Percentiles rank a stretch among this genome's conserved stretches.
phyloP scores from a whole-genome alignment of 2,329 filamentous ascomycete genomes.

The Xylaria digitata region DNA sequence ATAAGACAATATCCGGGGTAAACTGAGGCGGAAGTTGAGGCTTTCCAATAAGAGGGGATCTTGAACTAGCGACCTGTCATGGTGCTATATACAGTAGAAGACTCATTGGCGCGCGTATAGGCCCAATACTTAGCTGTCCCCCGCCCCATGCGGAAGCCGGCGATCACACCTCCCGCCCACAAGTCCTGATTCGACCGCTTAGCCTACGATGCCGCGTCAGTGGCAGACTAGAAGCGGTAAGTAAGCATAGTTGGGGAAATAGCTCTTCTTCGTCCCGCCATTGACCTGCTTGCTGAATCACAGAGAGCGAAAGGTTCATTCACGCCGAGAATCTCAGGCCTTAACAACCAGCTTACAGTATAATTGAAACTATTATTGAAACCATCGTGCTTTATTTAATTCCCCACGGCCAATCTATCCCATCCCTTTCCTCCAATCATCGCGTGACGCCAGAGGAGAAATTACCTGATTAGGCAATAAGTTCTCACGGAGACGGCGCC shows the following conservation, averaged over 20 bases:
- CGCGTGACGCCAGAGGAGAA: background rate
- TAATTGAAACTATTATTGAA: slow-evolving; percentile 16
- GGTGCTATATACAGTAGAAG: background rate
- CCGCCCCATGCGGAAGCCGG: background rate
- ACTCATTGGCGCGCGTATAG: slow-evolving; percentile 30
- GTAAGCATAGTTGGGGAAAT: background rate
- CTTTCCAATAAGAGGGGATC: background rate
- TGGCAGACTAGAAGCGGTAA: background rate
- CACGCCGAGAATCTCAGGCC: background rate
- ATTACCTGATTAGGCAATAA: slow-evolving; percentile 29
- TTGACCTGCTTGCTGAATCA: background rate
- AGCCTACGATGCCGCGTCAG: slow-evolving; percentile 13
- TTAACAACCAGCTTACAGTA: background rate
- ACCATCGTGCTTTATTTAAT: background rate
- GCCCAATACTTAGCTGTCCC: background rate
- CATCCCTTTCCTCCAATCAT: slow-evolving; percentile 36
- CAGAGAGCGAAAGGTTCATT: background rate
- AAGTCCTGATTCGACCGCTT: slow-evolving; percentile 28
- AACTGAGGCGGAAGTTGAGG: background rate
- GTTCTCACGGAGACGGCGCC: slow-evolving; percentile 25
- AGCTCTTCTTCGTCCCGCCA: slow-evolving; percentile 2
- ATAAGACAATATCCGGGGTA: slow-evolving; percentile 23
- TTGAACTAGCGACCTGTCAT: background rate
- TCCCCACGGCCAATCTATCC: slow-evolving; percentile 25
- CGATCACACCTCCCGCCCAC: background rate